Evolutionary conservation across 2,329 filamentous ascomycete species (phyloP), one percentile per base, ranked within the genome.

Genomic region (Ploettnerulaceae sp.): DNA sequence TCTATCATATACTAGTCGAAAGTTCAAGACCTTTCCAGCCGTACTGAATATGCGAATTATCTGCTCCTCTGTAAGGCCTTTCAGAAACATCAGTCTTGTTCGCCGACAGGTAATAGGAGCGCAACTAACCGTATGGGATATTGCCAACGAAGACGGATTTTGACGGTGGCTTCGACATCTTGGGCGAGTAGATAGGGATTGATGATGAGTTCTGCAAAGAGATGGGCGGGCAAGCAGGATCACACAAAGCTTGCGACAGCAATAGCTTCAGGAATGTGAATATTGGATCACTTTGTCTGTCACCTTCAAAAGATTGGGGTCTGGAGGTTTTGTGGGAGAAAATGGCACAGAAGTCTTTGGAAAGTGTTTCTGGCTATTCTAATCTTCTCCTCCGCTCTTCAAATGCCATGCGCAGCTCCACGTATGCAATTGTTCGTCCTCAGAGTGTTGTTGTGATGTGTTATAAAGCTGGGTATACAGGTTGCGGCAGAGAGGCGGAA

Each of bases 61-160:
- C 66, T 95, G 87, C 66, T 97, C 90, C 70, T 98, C 93, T 22
- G 89, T 95, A 55, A 96, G 82, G 54, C 91, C 90, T 95, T n/a
- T 48, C 43, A 7, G 31, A 12, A 18, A 20, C 38, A 39, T 56
- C 31, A 57, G 55, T 45, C 44, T 12, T 24, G 25, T 32, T n/a
- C 1, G 5, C 17, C 17, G 49, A 28, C 26, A 25, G 21, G 21
- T 18, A 1, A 12, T 11, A 8, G 11, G 29, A n/a, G 25, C n/a
- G 38, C 5, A 18, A 60, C 69, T 56, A 69, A 84, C 83, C 86
- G 68, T 89, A 90, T n/a, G 84, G 82, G 57, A 89, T 89, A 62
- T 91, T 90, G 55, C 86, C 87, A 48, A 91, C 86, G 65, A 93
- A 93, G 51, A 91, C 84, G 21, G 89, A 84, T 52, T 84, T 79